A percentile compares a stretch with the other conserved stretches of the same genome.
Conservation (phyloP, 805 yeast species). For the Candida alai region DNA sequence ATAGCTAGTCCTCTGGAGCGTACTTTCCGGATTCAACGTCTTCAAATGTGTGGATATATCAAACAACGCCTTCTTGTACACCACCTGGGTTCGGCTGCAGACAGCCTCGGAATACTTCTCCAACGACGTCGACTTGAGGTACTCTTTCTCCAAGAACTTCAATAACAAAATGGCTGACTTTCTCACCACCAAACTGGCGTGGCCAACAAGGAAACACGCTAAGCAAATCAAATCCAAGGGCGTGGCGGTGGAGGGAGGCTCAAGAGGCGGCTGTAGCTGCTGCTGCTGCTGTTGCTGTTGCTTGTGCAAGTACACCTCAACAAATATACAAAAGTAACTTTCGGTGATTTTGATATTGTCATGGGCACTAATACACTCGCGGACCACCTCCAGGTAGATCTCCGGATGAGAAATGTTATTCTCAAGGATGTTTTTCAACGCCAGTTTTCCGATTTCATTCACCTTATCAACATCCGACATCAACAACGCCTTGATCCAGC, state of each 20-base stretch:
- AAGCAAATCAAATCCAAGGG: slow-evolving; percentile 70
- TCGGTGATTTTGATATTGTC: slow-evolving; percentile 49
- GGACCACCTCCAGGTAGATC: slow-evolving; percentile 54
- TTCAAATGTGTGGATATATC: slow-evolving; percentile 77
- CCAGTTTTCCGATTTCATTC: slow-evolving; percentile 62
- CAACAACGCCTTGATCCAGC: slow-evolving; percentile 79
- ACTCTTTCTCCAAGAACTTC: slow-evolving; percentile 53
- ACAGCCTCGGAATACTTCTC: slow-evolving; percentile 65
- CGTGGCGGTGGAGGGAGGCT: slow-evolving; percentile 28
- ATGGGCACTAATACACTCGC: slow-evolving; percentile 53
- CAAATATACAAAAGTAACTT: slow-evolving; percentile 68
- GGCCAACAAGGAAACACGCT: slow-evolving; percentile 76
- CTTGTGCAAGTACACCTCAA: slow-evolving; percentile 55
- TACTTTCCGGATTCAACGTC: slow-evolving; percentile 48
- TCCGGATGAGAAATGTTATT: slow-evolving; percentile 55
- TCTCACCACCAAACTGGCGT: slow-evolving; percentile 64
- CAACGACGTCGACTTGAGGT: slow-evolving; percentile 42
- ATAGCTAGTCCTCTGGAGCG: slow-evolving; percentile 63
- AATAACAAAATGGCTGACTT: slow-evolving; percentile 69
- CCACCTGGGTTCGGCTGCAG: slow-evolving; percentile 71
- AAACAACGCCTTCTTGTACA: slow-evolving; percentile 81
- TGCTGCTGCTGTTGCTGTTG: slow-evolving; percentile 13
- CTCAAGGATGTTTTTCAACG: slow-evolving; percentile 63
- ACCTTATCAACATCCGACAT: slow-evolving; percentile 54
- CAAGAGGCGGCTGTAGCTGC: too few species aligned